phyloP scores from a whole-genome alignment of 164 flowering plant genomes.

The Buxus sempervirens region DNA sequence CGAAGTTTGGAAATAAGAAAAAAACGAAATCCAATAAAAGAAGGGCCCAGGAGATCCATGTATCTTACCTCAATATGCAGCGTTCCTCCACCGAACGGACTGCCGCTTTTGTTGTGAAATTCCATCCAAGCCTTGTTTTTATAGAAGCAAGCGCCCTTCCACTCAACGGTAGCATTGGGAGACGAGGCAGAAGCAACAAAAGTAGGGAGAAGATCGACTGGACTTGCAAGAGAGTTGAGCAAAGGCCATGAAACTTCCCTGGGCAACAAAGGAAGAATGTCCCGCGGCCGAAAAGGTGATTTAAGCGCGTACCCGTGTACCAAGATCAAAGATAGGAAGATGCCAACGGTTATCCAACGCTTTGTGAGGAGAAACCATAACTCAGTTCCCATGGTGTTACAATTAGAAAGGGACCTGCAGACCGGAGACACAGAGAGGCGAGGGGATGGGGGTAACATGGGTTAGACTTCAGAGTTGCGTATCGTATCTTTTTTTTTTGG shows the following conservation, averaged over 20 bases:
- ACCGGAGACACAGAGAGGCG: too few relatives aligned
- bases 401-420: too few relatives aligned
- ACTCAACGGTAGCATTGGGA: constrained; percentile 34
- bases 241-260: constrained; percentile 73
- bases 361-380: constrained; percentile 1
- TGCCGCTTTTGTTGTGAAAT: constrained; percentile 65
- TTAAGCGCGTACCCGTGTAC: constrained; percentile 21
- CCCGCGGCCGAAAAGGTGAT: constrained; percentile 53
- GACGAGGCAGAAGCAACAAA: constrained; percentile 75
- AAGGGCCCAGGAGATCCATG: not conserved
- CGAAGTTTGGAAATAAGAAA: not conserved
- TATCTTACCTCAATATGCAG: constrained; percentile 73
- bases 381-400: constrained; percentile 7
- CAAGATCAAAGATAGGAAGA: not conserved
- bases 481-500: too few relatives aligned
- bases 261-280: constrained; percentile 74
- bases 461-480: too few relatives aligned
- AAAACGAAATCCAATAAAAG: not conserved
- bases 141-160: constrained; percentile 94
- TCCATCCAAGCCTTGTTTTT: constrained; percentile 82
- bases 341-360: not conserved
- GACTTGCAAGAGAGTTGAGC: constrained; percentile 46
- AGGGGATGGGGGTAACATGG: too few relatives aligned
- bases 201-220: constrained; percentile 68
- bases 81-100: constrained; percentile 86